phyloP scores from a whole-genome alignment of 768 basidiomycete species.

The Piloderma croceum region DNA sequence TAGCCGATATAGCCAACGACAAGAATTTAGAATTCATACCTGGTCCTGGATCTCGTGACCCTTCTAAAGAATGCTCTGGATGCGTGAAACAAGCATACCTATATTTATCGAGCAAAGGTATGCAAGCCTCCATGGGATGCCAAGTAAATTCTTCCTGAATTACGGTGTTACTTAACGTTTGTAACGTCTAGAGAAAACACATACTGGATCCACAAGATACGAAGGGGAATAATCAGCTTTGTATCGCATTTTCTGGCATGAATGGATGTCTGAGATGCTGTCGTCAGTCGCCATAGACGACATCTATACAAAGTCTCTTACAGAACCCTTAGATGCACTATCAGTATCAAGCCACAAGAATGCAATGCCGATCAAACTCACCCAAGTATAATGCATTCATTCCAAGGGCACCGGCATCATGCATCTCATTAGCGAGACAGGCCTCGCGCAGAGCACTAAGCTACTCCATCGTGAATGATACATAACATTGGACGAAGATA shows the following conservation, averaged over 20 bases:
- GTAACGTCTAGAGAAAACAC: constrained; percentile 10
- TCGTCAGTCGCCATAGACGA: too few species aligned
- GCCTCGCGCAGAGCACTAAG: constrained; percentile 82
- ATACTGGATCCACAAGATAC: constrained; percentile 79
- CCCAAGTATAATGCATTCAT: constrained; percentile 86
- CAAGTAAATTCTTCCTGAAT: constrained; percentile 72
- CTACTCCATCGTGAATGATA: constrained; percentile 31
- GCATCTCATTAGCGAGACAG: constrained; percentile 69
- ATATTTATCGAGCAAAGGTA: constrained; percentile 54
- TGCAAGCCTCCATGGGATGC: constrained; percentile 60
- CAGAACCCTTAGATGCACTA: constrained; percentile 60
- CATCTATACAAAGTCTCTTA: too few species aligned
- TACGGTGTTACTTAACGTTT: not conserved
- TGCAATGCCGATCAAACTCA: constrained; percentile 25
- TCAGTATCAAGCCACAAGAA: not conserved
- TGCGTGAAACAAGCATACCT: constrained; percentile 67
- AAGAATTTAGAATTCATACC: too few species aligned
- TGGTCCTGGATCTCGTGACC: constrained; percentile 24
- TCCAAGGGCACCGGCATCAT: constrained; percentile 54
- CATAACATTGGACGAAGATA: not conserved
- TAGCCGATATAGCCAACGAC: too few species aligned
- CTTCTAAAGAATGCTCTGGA: constrained; percentile 48
- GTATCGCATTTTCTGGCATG: constrained; percentile 93
- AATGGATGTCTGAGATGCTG: too few species aligned
- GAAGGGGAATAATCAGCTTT: constrained; percentile 93